Base-by-base conservation (phyloP, 345 rosid species). In the Hevea brasiliensis region DNA sequence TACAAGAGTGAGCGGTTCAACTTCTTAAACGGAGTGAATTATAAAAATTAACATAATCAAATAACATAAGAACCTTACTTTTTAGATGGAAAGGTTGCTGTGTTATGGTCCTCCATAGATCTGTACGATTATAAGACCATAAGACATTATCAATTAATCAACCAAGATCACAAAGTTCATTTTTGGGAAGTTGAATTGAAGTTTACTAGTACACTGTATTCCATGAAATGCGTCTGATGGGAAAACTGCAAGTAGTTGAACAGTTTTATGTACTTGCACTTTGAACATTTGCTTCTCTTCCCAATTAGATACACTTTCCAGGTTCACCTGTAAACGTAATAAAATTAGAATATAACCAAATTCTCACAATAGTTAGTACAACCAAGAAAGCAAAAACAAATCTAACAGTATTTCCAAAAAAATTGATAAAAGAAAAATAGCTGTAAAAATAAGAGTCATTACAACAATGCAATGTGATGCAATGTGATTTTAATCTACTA, bases 221-320 rank as follows among this genome's bases (percentile, higher is more conserved):
- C 51, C 51, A 41, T 37, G 21, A 74, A 66, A 29, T 72, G 51
- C 45, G 21, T 76, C 51, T 55, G 14, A 57, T 17, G 29, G 53
- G 15, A 54, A 21, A 55, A 65, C 3, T 18, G 26, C 23, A 27
- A 44, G 55, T 26, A 26, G 18, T 44, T 48, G 35, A 37, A 42
- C 40, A 12, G 13, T 21, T 70, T 26, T 35, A 64, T 8, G 13
- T 26, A 73, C 93, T 75, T 86, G 90, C 97, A 83, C 81, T 82
- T 94, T 92, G 79, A 94, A 94, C 93, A 92, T 84, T 80, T 92
- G 92, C 85, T 92, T 94, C 89, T 94, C 98, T 82, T 94, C 97
- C 98, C 98, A 94, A 66, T 92, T 87, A 54, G 98, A 88, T 79
- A 94, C 77, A 78, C 88, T 85, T 83, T 94, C 98, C 84, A 94